phyloP scores from a whole-genome alignment of 2,329 filamentous ascomycete genomes.

The Ceratocystis eucalypticola region DNA sequence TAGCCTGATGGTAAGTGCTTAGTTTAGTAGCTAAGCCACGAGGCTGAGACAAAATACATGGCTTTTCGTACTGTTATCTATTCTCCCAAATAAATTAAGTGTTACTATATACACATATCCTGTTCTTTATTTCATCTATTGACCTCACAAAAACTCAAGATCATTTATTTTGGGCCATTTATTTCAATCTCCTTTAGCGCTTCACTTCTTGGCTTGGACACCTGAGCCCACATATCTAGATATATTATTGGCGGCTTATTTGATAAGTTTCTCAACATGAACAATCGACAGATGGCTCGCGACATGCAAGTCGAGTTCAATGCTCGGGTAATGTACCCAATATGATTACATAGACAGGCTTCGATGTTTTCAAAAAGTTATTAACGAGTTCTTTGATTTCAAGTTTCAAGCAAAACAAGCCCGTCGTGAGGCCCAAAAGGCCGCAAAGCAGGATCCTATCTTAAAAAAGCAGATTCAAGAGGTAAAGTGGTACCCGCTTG shows the following conservation, averaged over 20 bases:
- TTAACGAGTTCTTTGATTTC: not conserved
- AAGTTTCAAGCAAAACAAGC: slow-evolving; percentile 50
- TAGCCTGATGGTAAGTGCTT: not conserved
- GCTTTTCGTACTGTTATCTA: not conserved
- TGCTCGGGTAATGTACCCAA: slow-evolving; percentile 33
- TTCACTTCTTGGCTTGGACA: too few species aligned
- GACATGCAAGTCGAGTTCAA: slow-evolving; percentile 52
- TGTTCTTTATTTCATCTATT: not conserved
- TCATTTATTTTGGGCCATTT: too few species aligned
- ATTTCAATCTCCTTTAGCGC: too few species aligned
- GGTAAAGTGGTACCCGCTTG: slow-evolving; percentile 21
- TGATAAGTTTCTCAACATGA: slow-evolving; percentile 31
- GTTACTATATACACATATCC: not conserved
- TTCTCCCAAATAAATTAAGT: not conserved
- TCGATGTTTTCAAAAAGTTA: too few species aligned
- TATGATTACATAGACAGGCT: not conserved
- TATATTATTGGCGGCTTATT: too few species aligned
- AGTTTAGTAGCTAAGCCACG: not conserved
- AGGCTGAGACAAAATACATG: not conserved
- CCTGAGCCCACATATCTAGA: too few species aligned
- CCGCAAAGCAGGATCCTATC: slow-evolving; percentile 45
- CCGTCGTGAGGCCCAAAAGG: slow-evolving; percentile 46
- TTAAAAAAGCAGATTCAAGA: slow-evolving; percentile 51
- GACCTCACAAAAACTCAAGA: too few species aligned
- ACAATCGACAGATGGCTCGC: slow-evolving; percentile 43